A percentile compares a stretch with the other conserved stretches of the same genome.
phyloP scores from a whole-genome alignment of 257 asterid genomes.

The Solanum microdontum region DNA sequence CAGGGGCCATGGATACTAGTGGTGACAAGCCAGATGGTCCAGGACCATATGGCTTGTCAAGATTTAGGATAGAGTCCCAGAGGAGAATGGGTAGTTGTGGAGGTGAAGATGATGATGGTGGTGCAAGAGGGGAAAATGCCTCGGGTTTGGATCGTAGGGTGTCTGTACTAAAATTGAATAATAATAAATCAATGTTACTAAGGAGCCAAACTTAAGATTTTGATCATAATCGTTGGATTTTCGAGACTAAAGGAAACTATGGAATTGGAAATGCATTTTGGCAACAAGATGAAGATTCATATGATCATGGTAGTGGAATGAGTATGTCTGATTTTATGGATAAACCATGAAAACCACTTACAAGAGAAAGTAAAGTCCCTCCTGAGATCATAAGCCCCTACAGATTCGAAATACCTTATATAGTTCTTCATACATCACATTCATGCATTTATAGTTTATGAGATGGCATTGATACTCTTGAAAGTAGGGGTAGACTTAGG shows the following conservation, averaged over 20 bases:
- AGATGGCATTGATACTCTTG: background rate
- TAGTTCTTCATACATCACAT: background rate
- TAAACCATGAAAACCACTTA: constrained; percentile 96
- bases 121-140: background rate
- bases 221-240: constrained; percentile 88
- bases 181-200: constrained; percentile 66
- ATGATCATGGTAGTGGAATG: constrained; percentile 70
- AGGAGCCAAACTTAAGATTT: constrained; percentile 86
- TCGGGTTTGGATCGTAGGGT: constrained; percentile 48
- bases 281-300: constrained; percentile 59
- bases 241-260: constrained; percentile 81
- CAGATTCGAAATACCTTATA: constrained; percentile 26
- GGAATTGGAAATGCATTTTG: constrained; percentile 91
- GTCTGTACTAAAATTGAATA: constrained; percentile 45
- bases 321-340: constrained; percentile 91
- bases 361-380: constrained; percentile 60
- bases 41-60: constrained; percentile 23
- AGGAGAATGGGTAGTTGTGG: constrained; percentile 3
- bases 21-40: constrained; percentile 83
- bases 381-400: constrained; percentile 74
- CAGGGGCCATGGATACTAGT: constrained; percentile 28
- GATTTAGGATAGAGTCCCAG: constrained; percentile 40
- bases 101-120: constrained; percentile 12
- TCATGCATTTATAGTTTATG: background rate
- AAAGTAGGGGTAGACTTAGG: too few relatives aligned